These are phyloP conservation scores for Drosera spatulata DNA, from an alignment of 179 eudicot species.

Conservation along the genomic window DNA sequence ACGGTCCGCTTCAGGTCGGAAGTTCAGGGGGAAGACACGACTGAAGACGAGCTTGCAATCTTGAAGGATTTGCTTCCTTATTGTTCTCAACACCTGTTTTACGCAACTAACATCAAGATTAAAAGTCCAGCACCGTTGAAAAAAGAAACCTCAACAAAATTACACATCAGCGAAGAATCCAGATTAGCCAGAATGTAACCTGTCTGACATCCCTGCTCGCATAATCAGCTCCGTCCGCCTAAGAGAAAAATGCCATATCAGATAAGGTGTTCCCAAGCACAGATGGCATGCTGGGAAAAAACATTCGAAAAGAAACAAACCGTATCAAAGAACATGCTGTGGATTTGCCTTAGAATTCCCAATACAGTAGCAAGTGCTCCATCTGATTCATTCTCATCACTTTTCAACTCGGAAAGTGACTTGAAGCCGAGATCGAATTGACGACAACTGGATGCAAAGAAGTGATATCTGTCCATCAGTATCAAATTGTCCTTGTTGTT, in stretches of 20 bases:
- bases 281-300: neutral
- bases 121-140: neutral
- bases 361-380: constrained; percentile 80
- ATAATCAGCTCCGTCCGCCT: constrained; percentile 42
- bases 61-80: constrained; percentile 43
- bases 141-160: neutral
- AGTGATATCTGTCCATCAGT: constrained; percentile 92
- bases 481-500: constrained; percentile 78
- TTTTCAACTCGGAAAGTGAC: constrained; percentile 62
- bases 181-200: constrained; percentile 23
- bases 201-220: constrained; percentile 63
- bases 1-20: constrained; percentile 31
- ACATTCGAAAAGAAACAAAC: constrained; percentile 20
- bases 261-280: constrained; percentile 1
- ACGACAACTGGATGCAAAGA: constrained; percentile 72
- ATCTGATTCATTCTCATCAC: constrained; percentile 81
- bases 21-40: constrained; percentile 38
- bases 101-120: neutral
- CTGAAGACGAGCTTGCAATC: constrained; percentile 74
- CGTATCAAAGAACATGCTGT: constrained; percentile 54
- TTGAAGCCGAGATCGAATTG: constrained; percentile 46
- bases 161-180: neutral
- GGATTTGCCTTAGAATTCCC: constrained; percentile 55
- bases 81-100: constrained; percentile 39
- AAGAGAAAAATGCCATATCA: constrained; percentile 7